Conservation (phyloP, 2,329 filamentous ascomycete species). For the Colletotrichum orbiculare region DNA sequence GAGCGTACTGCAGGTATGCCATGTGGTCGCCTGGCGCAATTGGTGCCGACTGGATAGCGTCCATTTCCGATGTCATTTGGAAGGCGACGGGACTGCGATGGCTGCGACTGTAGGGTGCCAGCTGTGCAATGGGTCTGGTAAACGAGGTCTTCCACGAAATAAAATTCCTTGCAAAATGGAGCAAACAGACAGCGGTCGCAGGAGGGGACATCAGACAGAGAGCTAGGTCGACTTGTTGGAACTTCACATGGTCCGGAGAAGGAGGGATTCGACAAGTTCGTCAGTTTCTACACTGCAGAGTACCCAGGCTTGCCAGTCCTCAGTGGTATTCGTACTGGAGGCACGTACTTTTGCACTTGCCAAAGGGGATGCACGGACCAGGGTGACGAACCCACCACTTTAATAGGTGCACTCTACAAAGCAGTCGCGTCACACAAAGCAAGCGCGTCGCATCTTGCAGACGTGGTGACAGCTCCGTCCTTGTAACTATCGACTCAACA, state of each 20-base stretch:
- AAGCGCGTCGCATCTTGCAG: neutral
- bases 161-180: too few species aligned
- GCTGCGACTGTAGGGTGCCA: neutral
- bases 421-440: conserved; percentile 33
- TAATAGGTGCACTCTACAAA: conserved; percentile 34
- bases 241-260: too few species aligned
- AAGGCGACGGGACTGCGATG: neutral
- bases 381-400: conserved; percentile 27
- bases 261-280: neutral
- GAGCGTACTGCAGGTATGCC: conserved; percentile 73
- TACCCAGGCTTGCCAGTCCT: too few species aligned
- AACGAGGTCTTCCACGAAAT: too few species aligned
- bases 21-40: conserved; percentile 55
- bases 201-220: too few species aligned
- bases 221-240: too few species aligned
- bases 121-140: too few species aligned
- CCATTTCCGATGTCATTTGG: conserved; percentile 30
- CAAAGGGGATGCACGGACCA: neutral
- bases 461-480: neutral
- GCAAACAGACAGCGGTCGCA: too few species aligned
- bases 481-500: conserved; percentile 7
- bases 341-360: neutral
- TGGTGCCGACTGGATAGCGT: conserved; percentile 22
- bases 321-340: neutral
- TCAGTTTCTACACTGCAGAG: neutral